Conservation (phyloP, 345 rosid species). For the Angophora floribunda region DNA sequence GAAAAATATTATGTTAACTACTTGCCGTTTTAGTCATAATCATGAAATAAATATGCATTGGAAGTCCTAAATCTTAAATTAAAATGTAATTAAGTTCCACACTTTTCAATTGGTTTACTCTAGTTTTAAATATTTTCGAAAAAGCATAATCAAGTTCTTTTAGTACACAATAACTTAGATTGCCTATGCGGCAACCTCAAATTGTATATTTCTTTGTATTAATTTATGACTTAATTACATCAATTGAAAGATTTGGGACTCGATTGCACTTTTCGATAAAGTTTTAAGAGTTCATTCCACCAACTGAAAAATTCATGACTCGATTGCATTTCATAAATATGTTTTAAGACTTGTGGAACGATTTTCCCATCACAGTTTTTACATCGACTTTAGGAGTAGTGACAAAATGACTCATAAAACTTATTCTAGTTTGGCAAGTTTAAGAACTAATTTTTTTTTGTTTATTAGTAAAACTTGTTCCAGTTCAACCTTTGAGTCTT, state of each 20-base stretch:
- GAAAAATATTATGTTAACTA: background rate
- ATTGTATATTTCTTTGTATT: background rate
- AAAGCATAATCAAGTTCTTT: background rate
- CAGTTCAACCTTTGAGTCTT: background rate
- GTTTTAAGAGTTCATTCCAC: background rate
- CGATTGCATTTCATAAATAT: background rate
- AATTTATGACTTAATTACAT: background rate
- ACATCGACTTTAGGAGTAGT: background rate
- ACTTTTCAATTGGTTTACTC: background rate
- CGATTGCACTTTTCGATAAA: background rate
- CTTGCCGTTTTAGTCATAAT: background rate
- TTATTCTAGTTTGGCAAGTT: background rate
- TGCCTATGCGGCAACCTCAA: accelerated
- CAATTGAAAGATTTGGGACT: background rate
- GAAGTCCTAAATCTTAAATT: too few species aligned
- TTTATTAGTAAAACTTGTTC: background rate
- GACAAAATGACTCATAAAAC: background rate
- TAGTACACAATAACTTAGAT: background rate
- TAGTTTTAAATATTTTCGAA: background rate
- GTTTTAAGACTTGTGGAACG: background rate
- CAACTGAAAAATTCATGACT: background rate
- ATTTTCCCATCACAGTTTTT: background rate
- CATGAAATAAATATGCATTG: background rate
- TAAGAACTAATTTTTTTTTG: background rate
- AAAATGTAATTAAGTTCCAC: background rate